Percentiles rank a stretch among this genome's conserved stretches.
Evolutionary conservation across 768 basidiomycete species (phyloP).

Genomic region (Boletus bicolor): DNA sequence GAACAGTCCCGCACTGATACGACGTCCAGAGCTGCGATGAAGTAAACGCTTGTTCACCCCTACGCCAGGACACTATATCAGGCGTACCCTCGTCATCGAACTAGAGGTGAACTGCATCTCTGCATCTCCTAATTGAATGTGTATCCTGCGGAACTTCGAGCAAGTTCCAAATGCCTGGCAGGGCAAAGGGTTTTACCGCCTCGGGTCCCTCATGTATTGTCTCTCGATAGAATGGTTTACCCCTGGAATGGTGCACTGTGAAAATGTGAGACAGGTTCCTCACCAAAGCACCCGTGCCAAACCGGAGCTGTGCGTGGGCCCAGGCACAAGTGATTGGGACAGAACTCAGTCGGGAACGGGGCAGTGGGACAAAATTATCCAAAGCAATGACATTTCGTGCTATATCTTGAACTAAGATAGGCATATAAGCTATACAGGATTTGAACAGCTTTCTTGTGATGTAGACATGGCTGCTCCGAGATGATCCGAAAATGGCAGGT

Average conservation of each 20-base stretch:
- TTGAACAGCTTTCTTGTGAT: slow-evolving; percentile 1
- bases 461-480: not conserved
- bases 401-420: not conserved
- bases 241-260: slow-evolving; percentile 2
- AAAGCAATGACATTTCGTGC: too few relatives aligned
- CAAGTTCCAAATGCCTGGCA: not conserved
- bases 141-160: not conserved
- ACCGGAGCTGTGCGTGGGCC: too few relatives aligned
- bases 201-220: slow-evolving; percentile 3
- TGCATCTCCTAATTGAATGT: not conserved
- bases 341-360: not conserved
- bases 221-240: not conserved
- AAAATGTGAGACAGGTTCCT: not conserved
- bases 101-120: not conserved
- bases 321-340: too few relatives aligned
- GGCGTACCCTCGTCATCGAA: not conserved
- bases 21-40: too few relatives aligned
- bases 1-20: too few relatives aligned
- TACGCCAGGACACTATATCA: not conserved
- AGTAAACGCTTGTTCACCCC: not conserved
- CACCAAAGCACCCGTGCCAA: too few relatives aligned
- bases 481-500: slow-evolving; percentile 19
- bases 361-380: too few relatives aligned
- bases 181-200: not conserved
- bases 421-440: not conserved